Base-by-base conservation (phyloP, 495 filamentous ascomycete species). In the Talaromyces borbonicus region DNA sequence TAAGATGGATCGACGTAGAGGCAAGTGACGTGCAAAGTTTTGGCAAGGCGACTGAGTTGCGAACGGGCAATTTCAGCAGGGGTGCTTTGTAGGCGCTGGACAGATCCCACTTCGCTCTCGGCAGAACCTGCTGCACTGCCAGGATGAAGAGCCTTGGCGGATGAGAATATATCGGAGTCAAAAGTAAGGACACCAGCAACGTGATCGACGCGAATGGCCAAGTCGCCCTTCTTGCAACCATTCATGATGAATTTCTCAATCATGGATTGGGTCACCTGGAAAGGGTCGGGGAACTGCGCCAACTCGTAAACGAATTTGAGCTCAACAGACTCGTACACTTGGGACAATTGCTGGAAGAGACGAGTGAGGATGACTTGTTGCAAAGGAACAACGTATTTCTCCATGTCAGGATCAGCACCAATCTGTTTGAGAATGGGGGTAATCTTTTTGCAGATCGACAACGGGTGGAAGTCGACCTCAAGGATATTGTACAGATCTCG, bases 211-310 rank as follows among this genome's bases (percentile, higher is more conserved):
- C 92, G 90, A 58, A 98, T 95, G 33, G 92, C 83, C 39, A 98
- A 77, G 55, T 98, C 93, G 24, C 92, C 92, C 75, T 98, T 98
- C 79, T 98, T 98, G 77, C 92, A 96, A 49, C 92, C 92, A 67
- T 98, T 98, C 92, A 98, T 98, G 75, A 98, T 96, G 76, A 98
- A 98, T 71, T 98, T 98, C 71, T 98, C 92, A 48, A 98, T 95
- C 50, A 85, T 94, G 52, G 79, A 81, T 30, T 85, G 83, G 51
- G 76, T 84, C 52, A 97, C 88, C 69, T 95, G 84, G 79, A 93
- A 97, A 19, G 92, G 90, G 55, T 94, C 89, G 23, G 92, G 92
- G 74, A 98, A 98, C 61, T 92, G 79, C 47, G 92, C 92, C 24
- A 97, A 83, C 56, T 87, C 80, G 56, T 95, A 83, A 25, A 98